Conservation (phyloP, 2,329 filamentous ascomycete genomes). For the Diaporthe caulivora region DNA sequence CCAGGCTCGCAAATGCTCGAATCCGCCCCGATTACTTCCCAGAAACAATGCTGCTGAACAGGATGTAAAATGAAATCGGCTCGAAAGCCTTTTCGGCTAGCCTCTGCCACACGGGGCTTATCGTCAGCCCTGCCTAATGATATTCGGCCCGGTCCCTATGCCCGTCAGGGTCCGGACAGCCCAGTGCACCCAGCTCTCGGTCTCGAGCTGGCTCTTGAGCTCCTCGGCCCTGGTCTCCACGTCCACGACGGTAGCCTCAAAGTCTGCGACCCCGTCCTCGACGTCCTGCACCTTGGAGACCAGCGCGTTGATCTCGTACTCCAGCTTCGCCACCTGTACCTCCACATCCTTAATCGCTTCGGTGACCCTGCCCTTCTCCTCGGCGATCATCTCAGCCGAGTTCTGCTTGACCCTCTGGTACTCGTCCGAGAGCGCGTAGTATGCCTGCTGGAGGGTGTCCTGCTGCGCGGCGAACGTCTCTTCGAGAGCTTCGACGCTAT, state of each 20-base stretch:
- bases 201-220: slow-evolving; percentile 72
- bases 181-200: slow-evolving; percentile 75
- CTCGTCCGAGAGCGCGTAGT: slow-evolving; percentile 77
- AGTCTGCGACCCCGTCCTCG: slow-evolving; percentile 83
- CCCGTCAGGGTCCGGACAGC: slow-evolving; percentile 71
- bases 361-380: slow-evolving; percentile 76
- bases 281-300: slow-evolving; percentile 86
- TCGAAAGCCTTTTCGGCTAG: neutral
- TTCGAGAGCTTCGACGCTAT: slow-evolving; percentile 70
- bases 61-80: neutral
- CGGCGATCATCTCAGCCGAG: slow-evolving; percentile 76
- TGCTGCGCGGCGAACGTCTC: slow-evolving; percentile 72
- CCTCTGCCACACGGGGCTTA: neutral
- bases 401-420: slow-evolving; percentile 76
- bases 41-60: neutral
- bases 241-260: slow-evolving; percentile 81
- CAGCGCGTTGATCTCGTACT: slow-evolving; percentile 91
- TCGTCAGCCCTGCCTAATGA: slow-evolving; percentile 50
- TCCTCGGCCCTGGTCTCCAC: slow-evolving; percentile 75
- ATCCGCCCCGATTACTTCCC: neutral
- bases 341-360: slow-evolving; percentile 85
- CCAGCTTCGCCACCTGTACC: slow-evolving; percentile 83
- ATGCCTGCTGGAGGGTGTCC: slow-evolving; percentile 74
- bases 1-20: slow-evolving; percentile 31
- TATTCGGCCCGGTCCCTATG: slow-evolving; percentile 71